Conservation (phyloP, 208 protist genomes). For the Acanthamoeba royreba region DNA sequence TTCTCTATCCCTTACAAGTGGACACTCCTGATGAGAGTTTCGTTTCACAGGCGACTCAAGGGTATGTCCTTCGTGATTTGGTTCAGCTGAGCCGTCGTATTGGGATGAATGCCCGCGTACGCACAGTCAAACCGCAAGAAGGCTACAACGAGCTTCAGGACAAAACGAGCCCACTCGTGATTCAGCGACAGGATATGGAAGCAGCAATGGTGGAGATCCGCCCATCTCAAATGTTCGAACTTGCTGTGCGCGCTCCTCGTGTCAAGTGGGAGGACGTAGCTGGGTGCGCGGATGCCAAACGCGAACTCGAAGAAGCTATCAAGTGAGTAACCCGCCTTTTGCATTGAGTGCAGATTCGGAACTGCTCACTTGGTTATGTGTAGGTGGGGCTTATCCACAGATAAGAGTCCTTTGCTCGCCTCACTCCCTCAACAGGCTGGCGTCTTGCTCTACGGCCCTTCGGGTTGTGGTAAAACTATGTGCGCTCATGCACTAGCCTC, state of each 20-base stretch:
- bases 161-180: background rate
- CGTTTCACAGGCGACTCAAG: background rate
- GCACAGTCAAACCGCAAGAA: background rate
- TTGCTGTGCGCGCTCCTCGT: background rate
- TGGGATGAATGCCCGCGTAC: background rate
- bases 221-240: background rate
- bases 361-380: too few relatives aligned
- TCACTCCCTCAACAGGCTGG: slow-evolving; percentile 67
- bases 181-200: background rate
- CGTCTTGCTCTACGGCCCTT: slow-evolving; percentile 77
- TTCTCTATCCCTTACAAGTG: too few relatives aligned
- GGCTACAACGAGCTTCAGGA: background rate
- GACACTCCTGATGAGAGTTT: too few relatives aligned
- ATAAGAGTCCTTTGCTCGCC: slow-evolving; percentile 74
- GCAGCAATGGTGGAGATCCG: background rate
- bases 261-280: background rate
- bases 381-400: slow-evolving; percentile 65
- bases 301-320: background rate
- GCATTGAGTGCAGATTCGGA: too few relatives aligned
- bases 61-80: background rate
- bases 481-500: slow-evolving; percentile 72
- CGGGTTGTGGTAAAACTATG: slow-evolving; percentile 79
- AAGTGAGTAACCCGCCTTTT: too few relatives aligned
- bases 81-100: background rate
- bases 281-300: background rate